Evolutionary conservation across 2,329 filamentous ascomycete genomes (phyloP).

Genomic region (Xenosphaeropsis pyriputrescens): DNA sequence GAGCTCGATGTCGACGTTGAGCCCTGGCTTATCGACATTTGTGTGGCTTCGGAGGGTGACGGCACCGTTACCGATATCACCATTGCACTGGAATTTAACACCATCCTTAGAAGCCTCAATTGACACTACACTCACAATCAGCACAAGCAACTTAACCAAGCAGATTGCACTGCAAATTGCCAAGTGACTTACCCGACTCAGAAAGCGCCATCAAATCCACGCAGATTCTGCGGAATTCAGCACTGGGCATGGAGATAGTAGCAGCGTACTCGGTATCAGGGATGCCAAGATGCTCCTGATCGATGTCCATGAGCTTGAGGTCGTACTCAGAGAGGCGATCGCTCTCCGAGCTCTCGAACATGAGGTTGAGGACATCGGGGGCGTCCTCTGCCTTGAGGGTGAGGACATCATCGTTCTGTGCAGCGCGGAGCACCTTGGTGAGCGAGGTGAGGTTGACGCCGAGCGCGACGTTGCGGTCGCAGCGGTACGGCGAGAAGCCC

Average conservation of each 20-base stretch:
- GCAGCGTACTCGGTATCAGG: constrained; percentile 97
- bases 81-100: constrained; percentile 84
- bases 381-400: constrained; percentile 97
- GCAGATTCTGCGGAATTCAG: constrained; percentile 91
- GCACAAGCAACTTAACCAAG: background rate
- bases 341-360: constrained; percentile 80
- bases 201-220: constrained; percentile 83
- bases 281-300: constrained; percentile 97
- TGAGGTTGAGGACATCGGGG: constrained; percentile 86
- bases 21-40: constrained; percentile 76
- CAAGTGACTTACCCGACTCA: constrained; percentile 63
- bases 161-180: background rate
- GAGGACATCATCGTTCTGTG: constrained; percentile 85
- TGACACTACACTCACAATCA: constrained; percentile 42
- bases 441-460: constrained; percentile 94
- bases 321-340: constrained; percentile 98
- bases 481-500: constrained; percentile 87
- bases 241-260: constrained; percentile 74
- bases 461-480: constrained; percentile 96
- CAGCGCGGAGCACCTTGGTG: constrained; percentile 91
- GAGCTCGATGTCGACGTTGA: constrained; percentile 79
- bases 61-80: constrained; percentile 90
- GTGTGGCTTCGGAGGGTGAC: constrained; percentile 83
- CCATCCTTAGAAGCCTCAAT: constrained; percentile 97
- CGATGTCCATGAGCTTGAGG: constrained; percentile 99